These are phyloP conservation scores for Guillardia theta DNA, from an alignment of 78 protist genomes.

Conservation along the genomic window DNA sequence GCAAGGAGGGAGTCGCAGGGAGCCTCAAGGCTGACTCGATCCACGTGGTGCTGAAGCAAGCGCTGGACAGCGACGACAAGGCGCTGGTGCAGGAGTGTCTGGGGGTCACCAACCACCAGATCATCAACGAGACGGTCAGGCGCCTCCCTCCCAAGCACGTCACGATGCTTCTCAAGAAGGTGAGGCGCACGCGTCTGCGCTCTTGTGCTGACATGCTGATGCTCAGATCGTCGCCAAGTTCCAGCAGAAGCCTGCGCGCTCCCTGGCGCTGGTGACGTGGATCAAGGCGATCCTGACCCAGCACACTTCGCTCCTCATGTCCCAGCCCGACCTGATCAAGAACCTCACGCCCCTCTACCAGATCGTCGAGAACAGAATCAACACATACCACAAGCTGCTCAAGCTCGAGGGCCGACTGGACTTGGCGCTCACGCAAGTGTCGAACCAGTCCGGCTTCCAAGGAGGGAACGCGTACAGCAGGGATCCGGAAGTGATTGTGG, in stretches of 20 bases:
- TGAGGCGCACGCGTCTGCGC: not conserved
- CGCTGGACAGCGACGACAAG: conserved; percentile 6
- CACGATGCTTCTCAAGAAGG: not conserved
- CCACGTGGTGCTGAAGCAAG: not conserved
- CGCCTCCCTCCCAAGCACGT: not conserved
- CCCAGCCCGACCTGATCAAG: conserved; percentile 7
- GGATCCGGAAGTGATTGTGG: not conserved
- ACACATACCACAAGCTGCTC: conserved; percentile 6
- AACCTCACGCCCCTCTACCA: conserved; percentile 32
- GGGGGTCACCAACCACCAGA: not conserved
- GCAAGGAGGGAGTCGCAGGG: not conserved
- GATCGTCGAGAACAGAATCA: not conserved
- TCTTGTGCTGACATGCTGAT: not conserved
- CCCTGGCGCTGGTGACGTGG: not conserved
- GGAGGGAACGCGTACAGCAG: not conserved
- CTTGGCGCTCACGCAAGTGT: not conserved
- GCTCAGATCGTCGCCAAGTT: not conserved
- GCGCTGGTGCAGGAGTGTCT: not conserved
- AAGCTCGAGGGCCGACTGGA: conserved; percentile 11
- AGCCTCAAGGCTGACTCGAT: not conserved
- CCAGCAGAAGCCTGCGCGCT: not conserved
- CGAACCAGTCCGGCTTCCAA: not conserved
- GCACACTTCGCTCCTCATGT: conserved; percentile 23
- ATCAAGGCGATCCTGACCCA: not conserved
- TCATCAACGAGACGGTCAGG: not conserved